Conservation (phyloP, 805 yeast genomes). For the Saccharomycopsis sp. region DNA sequence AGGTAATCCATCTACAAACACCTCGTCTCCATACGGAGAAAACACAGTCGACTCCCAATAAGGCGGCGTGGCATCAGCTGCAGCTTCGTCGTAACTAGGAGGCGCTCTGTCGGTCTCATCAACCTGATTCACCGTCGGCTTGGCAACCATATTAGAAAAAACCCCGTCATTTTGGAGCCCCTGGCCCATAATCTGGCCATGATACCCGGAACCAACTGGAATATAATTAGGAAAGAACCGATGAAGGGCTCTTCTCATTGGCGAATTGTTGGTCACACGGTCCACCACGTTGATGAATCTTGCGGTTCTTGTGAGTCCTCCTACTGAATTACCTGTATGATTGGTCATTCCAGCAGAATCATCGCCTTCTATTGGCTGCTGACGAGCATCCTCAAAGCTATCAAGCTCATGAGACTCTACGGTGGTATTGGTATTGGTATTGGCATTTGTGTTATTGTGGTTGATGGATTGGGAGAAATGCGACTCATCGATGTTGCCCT, state of each 20-base stretch:
- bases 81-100: slow-evolving; percentile 92
- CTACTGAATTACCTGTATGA: background rate
- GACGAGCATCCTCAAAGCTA: background rate
- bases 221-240: slow-evolving; percentile 13
- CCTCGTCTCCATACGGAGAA: slow-evolving; percentile 79
- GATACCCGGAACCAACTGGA: slow-evolving; percentile 3
- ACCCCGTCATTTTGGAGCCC: slow-evolving; percentile 73
- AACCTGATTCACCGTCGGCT: slow-evolving; percentile 39
- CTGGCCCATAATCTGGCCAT: slow-evolving; percentile 21
- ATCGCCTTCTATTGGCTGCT: too few relatives aligned
- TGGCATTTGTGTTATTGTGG: background rate
- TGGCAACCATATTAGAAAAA: slow-evolving; percentile 84
- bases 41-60: slow-evolving; percentile 91
- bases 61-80: slow-evolving; percentile 93
- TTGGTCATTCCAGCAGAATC: background rate
- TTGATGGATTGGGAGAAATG: slow-evolving; percentile 1
- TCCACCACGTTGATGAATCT: slow-evolving; percentile 6
- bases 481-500: slow-evolving; percentile 7
- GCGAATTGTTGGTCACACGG: slow-evolving; percentile 17
- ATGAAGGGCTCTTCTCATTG: slow-evolving; percentile 13
- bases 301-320: background rate
- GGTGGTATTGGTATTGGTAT: background rate
- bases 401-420: background rate
- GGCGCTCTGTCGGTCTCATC: slow-evolving; percentile 43
- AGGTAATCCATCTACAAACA: slow-evolving; percentile 90